phyloP scores from a whole-genome alignment of 2,329 filamentous ascomycete species.

The Geoglossum cookeanum region DNA sequence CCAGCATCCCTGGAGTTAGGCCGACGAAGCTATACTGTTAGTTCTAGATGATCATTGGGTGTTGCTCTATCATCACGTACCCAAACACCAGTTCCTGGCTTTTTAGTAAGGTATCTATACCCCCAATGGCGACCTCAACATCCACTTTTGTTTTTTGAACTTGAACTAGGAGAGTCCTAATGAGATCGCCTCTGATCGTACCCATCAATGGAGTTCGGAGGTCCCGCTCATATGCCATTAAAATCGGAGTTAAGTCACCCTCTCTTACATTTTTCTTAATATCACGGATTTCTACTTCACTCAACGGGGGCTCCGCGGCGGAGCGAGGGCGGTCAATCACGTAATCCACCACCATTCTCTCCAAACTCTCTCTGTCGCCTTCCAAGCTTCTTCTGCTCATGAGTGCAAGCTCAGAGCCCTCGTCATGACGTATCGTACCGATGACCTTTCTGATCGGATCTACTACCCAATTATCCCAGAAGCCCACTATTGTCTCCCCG shows the following conservation, averaged over 20 bases:
- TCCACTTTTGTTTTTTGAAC: constrained; percentile 99
- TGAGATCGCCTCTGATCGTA: constrained; percentile 66
- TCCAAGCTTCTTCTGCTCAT: constrained; percentile 87
- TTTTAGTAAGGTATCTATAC: constrained; percentile 84
- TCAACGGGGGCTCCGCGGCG: constrained; percentile 29
- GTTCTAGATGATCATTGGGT: not conserved
- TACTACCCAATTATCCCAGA: constrained; percentile 93
- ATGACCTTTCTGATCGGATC: constrained; percentile 69
- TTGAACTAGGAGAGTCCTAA: constrained; percentile 83
- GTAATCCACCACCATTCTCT: constrained; percentile 97
- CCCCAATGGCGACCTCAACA: constrained; percentile 85
- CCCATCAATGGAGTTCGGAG: constrained; percentile 65
- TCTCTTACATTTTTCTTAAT: constrained; percentile 68
- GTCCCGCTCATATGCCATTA: constrained; percentile 82
- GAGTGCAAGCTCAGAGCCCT: constrained; percentile 82
- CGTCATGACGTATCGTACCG: constrained; percentile 81
- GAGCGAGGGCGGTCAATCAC: constrained; percentile 60
- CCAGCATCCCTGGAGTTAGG: constrained; percentile 78
- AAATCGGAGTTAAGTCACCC: constrained; percentile 80
- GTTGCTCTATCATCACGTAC: constrained; percentile 14
- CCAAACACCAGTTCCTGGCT: constrained; percentile 93
- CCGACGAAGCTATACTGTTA: constrained; percentile 55
- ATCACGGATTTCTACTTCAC: constrained; percentile 49
- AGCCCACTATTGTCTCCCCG: constrained; percentile 63
- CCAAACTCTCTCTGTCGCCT: constrained; percentile 76